Evolutionary conservation across 2,329 filamentous ascomycete genomes (phyloP).

Genomic region (Sporothrix globosa): DNA sequence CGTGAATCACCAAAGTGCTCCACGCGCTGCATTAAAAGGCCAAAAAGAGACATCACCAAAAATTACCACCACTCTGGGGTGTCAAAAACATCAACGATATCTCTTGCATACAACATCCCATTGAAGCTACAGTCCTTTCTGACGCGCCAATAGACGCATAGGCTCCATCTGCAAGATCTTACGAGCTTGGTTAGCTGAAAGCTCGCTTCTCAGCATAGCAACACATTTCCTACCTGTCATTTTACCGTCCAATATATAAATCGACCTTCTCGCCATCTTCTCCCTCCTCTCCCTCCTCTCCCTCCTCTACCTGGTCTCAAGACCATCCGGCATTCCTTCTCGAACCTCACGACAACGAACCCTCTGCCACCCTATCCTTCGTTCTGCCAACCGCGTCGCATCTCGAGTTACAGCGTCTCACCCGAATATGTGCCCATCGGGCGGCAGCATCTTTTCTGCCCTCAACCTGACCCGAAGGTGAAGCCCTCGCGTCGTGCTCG

Average conservation of each 20-base stretch:
- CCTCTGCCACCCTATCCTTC: neutral
- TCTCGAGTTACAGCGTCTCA: neutral
- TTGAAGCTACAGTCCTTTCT: neutral
- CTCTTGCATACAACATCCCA: neutral
- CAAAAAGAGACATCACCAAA: conserved; percentile 15
- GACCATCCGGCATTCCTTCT: too few relatives aligned
- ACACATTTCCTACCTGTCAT: neutral
- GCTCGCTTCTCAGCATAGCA: neutral
- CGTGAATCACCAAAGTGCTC: conserved; percentile 17
- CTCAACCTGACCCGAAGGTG: conserved; percentile 6
- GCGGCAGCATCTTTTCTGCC: conserved; percentile 20
- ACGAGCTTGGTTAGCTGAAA: neutral
- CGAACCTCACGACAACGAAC: neutral
- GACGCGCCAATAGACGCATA: neutral
- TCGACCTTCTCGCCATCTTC: neutral
- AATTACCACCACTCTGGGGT: neutral
- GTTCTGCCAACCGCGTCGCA: neutral
- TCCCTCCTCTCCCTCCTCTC: too few relatives aligned
- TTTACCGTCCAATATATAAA: neutral
- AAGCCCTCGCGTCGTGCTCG: neutral
- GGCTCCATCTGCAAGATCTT: neutral
- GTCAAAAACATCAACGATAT: conserved; percentile 3
- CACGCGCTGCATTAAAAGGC: neutral
- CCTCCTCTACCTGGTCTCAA: too few relatives aligned
- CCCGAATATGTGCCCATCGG: conserved; percentile 31